These are phyloP conservation scores for Casuarina equisetifolia DNA, from an alignment of 306 rosid genomes.

Conservation along the genomic window DNA sequence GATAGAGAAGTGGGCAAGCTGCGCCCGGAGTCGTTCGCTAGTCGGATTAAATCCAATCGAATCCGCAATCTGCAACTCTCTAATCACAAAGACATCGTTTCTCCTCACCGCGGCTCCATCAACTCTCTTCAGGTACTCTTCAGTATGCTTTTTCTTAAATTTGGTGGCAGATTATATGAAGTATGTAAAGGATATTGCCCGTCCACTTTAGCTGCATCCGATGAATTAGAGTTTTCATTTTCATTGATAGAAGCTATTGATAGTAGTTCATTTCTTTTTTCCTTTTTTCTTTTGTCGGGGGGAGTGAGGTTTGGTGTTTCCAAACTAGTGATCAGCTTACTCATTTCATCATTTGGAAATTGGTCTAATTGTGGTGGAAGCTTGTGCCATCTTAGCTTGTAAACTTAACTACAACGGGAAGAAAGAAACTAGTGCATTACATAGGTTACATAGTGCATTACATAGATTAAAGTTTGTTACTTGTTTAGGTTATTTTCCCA, in stretches of 20 bases:
- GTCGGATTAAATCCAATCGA: slow-evolving; percentile 69
- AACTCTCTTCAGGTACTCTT: slow-evolving; percentile 74
- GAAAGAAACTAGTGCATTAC: background rate
- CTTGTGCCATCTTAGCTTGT: background rate
- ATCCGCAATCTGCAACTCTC: slow-evolving; percentile 56
- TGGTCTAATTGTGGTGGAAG: background rate
- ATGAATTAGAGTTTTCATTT: no score
- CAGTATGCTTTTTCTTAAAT: background rate
- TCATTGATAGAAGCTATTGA: no score
- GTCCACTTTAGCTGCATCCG: no score
- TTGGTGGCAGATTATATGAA: background rate
- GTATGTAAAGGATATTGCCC: background rate
- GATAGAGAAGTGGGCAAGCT: slow-evolving; percentile 81
- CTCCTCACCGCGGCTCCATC: slow-evolving; percentile 79
- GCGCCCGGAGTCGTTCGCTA: slow-evolving; percentile 56
- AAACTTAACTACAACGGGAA: background rate
- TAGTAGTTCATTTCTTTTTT: background rate
- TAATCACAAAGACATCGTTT: slow-evolving; percentile 66
- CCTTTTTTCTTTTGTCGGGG: no score
- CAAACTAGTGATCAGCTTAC: background rate
- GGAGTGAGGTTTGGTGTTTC: background rate
- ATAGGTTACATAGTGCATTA: no score
- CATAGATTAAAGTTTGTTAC: background rate
- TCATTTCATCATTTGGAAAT: background rate
- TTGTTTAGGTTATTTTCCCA: background rate